These are phyloP conservation scores for Striga hermonthica DNA, from an alignment of 305 asterid species.

Conservation along the genomic window DNA sequence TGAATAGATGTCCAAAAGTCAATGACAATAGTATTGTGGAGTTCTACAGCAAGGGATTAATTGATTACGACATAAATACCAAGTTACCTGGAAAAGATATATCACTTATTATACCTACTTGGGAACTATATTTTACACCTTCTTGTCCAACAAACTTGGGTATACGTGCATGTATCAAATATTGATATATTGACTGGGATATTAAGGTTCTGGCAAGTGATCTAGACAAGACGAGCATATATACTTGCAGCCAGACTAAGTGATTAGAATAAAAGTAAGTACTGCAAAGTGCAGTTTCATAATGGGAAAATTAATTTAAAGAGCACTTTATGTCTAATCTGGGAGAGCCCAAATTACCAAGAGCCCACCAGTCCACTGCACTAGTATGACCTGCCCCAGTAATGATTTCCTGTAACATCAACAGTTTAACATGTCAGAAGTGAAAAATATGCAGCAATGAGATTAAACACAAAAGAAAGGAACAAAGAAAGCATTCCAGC, in stretches of 20 bases:
- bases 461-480: background rate
- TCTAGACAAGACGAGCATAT: background rate
- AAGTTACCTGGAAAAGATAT: background rate
- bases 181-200: background rate
- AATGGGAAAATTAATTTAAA: background rate
- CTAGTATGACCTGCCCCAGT: slow-evolving; percentile 95
- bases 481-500: background rate
- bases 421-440: slow-evolving; percentile 27
- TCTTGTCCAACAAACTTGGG: background rate
- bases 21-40: no score
- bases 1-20: background rate
- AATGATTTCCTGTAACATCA: slow-evolving; percentile 69
- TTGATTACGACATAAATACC: background rate
- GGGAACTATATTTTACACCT: background rate
- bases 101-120: background rate
- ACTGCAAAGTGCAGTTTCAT: slow-evolving; percentile 1
- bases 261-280: slow-evolving; percentile 9
- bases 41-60: no score
- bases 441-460: slow-evolving; percentile 6
- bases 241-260: background rate
- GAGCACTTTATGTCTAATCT: slow-evolving; percentile 9
- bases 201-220: slow-evolving; percentile 3
- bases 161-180: background rate
- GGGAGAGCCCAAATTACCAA: slow-evolving; percentile 49
- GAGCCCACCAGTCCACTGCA: slow-evolving; percentile 99